phyloP scores from a whole-genome alignment of 2,329 filamentous ascomycete species.

The Exophiala oligosperma region DNA sequence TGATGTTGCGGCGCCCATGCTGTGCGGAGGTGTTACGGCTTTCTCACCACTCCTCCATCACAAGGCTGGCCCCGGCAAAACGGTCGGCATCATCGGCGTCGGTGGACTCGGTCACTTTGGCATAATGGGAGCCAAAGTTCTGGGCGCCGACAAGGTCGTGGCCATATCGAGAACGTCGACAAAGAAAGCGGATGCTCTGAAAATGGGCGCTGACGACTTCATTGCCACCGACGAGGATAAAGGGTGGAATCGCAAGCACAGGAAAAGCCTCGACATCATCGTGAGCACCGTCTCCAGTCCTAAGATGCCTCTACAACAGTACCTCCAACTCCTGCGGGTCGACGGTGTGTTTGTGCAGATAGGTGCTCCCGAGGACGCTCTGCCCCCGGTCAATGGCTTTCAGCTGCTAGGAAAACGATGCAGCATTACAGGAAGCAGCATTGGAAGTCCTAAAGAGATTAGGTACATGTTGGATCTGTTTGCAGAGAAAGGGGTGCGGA shows the following conservation, averaged over 20 bases:
- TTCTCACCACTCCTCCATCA: slow-evolving; percentile 69
- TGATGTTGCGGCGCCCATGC: slow-evolving; percentile 64
- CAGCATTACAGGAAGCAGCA: slow-evolving; percentile 52
- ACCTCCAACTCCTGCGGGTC: slow-evolving; percentile 60
- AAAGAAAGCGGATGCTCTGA: slow-evolving; percentile 54
- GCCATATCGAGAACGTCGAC: slow-evolving; percentile 55
- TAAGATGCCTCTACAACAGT: slow-evolving; percentile 63
- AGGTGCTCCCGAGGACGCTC: slow-evolving; percentile 63
- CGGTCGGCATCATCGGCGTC: slow-evolving; percentile 70
- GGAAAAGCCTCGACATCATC: slow-evolving; percentile 55
- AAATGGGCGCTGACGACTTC: slow-evolving; percentile 56
- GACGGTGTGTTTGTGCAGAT: slow-evolving; percentile 67
- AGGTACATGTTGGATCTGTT: slow-evolving; percentile 46
- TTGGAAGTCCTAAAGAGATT: slow-evolving; percentile 47
- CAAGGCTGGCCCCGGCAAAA: slow-evolving; percentile 68
- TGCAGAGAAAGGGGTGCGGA: slow-evolving; percentile 43
- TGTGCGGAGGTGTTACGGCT: slow-evolving; percentile 76
- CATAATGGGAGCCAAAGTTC: slow-evolving; percentile 68
- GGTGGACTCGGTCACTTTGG: slow-evolving; percentile 75
- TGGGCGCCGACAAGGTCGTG: slow-evolving; percentile 65
- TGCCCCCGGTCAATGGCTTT: slow-evolving; percentile 59
- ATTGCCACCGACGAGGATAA: slow-evolving; percentile 59
- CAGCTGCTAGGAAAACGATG: slow-evolving; percentile 60
- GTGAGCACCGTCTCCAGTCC: slow-evolving; percentile 58
- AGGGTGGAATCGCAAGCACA: slow-evolving; percentile 54